phyloP scores from a whole-genome alignment of 148 eudicot genomes.

The Persicaria tinctoria region DNA sequence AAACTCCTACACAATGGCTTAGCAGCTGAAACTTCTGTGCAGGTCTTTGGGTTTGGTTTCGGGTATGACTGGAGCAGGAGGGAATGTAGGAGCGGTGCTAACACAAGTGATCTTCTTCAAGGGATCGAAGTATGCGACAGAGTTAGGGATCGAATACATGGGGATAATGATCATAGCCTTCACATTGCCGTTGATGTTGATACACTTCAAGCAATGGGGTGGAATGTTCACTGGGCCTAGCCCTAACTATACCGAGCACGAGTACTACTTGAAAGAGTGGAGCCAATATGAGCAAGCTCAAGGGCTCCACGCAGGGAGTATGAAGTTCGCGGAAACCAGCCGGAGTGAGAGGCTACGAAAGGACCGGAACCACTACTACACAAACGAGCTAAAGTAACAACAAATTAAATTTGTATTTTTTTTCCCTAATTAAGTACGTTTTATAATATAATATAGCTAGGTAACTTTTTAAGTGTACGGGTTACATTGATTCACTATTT shows the following conservation, averaged over 20 bases:
- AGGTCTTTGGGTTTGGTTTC: constrained; percentile 30
- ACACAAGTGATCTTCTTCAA: constrained; percentile 30
- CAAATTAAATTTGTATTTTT: no score
- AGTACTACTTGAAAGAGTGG: constrained; percentile 27
- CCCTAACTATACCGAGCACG: constrained; percentile 14
- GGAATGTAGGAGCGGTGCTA: constrained; percentile 25
- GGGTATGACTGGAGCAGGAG: constrained; percentile 36
- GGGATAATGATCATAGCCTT: constrained; percentile 28
- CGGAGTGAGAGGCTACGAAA: not conserved
- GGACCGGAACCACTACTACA: no score
- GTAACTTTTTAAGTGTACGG: no score
- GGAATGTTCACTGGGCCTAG: constrained; percentile 26
- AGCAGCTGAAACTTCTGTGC: not conserved
- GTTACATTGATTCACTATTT: no score
- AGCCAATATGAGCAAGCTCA: constrained; percentile 12
- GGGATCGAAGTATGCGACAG: constrained; percentile 19
- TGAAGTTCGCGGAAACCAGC: constrained; percentile 10
- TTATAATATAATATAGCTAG: no score
- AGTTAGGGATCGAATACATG: constrained; percentile 25
- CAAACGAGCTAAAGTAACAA: no score
- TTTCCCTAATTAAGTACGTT: no score
- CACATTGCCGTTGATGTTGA: constrained; percentile 21
- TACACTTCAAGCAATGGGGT: constrained; percentile 36
- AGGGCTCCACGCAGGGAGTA: not conserved
- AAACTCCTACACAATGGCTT: not conserved